Evolutionary conservation across 2,329 filamentous ascomycete genomes (phyloP).

Genomic region (Neofusicoccum cordaticola): DNA sequence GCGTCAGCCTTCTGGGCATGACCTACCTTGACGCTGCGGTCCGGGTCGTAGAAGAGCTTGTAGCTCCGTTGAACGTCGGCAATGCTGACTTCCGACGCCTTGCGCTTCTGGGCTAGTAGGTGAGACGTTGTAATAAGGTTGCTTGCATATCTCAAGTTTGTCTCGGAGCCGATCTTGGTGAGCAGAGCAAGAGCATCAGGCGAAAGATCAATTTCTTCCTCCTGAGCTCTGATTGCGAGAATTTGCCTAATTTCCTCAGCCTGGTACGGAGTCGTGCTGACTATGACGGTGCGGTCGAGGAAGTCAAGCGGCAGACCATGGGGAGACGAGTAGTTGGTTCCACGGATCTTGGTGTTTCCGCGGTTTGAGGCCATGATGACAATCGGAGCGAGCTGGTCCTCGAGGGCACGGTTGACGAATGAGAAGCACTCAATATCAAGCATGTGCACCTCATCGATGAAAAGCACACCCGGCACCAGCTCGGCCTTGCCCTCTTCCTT

Average conservation of each 20-base stretch:
- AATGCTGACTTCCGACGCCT: conserved; percentile 76
- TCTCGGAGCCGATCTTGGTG: conserved; percentile 92
- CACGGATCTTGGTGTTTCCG: conserved; percentile 84
- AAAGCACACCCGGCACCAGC: conserved; percentile 93
- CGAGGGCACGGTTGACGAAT: conserved; percentile 94
- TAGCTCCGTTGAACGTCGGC: conserved; percentile 93
- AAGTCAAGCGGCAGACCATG: conserved; percentile 95
- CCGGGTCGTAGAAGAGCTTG: conserved; percentile 87
- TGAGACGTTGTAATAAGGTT: conserved; percentile 96
- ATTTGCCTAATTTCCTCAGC: conserved; percentile 89
- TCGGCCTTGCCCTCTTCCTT: conserved; percentile 99
- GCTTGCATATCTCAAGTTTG: conserved; percentile 90
- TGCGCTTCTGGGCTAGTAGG: conserved; percentile 80
- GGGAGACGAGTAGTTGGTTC: conserved; percentile 88
- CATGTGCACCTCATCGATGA: conserved; percentile 99
- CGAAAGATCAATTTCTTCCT: conserved; percentile 91
- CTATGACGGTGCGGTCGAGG: conserved; percentile 91
- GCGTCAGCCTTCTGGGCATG: background rate
- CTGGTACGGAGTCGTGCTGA: conserved; percentile 84
- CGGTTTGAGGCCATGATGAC: conserved; percentile 99
- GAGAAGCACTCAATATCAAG: conserved; percentile 99
- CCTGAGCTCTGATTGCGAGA: conserved; percentile 83
- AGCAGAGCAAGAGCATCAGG: conserved; percentile 87
- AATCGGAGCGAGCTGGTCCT: conserved; percentile 90
- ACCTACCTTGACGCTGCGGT: conserved; percentile 69